Base-by-base conservation (phyloP, 257 asterid genomes). In the Scutellaria baicalensis region DNA sequence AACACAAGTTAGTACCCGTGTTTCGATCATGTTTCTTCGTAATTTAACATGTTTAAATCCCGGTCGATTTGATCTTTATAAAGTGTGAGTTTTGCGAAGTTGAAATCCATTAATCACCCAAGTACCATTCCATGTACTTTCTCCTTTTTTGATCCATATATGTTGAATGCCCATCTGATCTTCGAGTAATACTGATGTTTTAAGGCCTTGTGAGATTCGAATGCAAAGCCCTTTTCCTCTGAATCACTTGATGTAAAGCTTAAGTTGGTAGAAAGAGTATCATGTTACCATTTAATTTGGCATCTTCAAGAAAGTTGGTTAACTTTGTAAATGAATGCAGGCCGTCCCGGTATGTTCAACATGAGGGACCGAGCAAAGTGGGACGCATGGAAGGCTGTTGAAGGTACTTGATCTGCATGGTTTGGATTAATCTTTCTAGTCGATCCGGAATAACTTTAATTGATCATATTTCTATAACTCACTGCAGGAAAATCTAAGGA, bases 311-410 rank as follows among this genome's bases (percentile, higher is more conserved):
- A n/a, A 54, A 55, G 6, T 55, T 55, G n/a, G 69, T 57, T 69
- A 9, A 39, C 68, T 9, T 56, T n/a, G 59, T 62, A n/a, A 17
- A 2, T 18, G 48, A 45, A 48, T 73, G 77, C 88, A 92, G 98
- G 84, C 77, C 99, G 97, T 40, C 99, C 99, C 8, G 97, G 99
- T 64, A 69, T 93, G 1, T 84, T 93, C 71, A 81, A 78, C 83
- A 58, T 72, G 96, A 91, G 75, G 84, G 97, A 89, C 60, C 81
- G 91, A 79, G 96, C 96, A 43, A 93, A 93, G 83, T 93, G 99
- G 99, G 99, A 93, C 76, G 97, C 97, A 1, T 93, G 99, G 99
- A 93, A 93, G 84, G 91, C 88, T 35, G 92, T 84, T 72, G 97
- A 91, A 86, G 98, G 97, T 93, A 78, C 49, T 72, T 23, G 12